Evolutionary conservation across 2,329 filamentous ascomycete genomes (phyloP).

Genomic region (Magnaporthiopsis rhizophila): DNA sequence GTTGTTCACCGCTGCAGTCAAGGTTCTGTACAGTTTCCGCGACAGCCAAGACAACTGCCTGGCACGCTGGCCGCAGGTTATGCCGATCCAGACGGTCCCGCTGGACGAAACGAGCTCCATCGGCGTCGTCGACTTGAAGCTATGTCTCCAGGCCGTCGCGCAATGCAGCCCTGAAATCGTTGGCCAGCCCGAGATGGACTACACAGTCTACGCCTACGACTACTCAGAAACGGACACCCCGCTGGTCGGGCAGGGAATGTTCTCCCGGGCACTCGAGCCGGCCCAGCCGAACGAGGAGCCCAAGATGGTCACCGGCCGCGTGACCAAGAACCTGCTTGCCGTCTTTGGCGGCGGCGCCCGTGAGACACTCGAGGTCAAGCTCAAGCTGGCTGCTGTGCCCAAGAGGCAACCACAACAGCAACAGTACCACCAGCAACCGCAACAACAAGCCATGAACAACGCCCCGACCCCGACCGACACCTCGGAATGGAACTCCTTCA

Average conservation of each 20-base stretch:
- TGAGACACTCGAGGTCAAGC: slow-evolving; percentile 87
- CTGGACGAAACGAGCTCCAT: slow-evolving; percentile 76
- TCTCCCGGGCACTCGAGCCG: slow-evolving; percentile 70
- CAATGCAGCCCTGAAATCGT: slow-evolving; percentile 79
- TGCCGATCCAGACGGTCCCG: slow-evolving; percentile 71
- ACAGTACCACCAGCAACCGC: slow-evolving; percentile 19
- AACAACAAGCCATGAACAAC: slow-evolving; percentile 11
- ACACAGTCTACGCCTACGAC: slow-evolving; percentile 94
- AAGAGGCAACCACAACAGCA: slow-evolving; percentile 31
- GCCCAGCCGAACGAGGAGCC: slow-evolving; percentile 48
- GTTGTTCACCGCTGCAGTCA: slow-evolving; percentile 52
- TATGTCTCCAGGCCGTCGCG: slow-evolving; percentile 75
- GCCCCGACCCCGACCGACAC: slow-evolving; percentile 50
- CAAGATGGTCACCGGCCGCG: slow-evolving; percentile 75
- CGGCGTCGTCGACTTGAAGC: slow-evolving; percentile 78
- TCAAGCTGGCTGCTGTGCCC: slow-evolving; percentile 74
- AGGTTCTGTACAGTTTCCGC: slow-evolving; percentile 92
- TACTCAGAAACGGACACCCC: slow-evolving; percentile 93
- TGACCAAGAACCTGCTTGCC: slow-evolving; percentile 77
- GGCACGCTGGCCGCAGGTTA: slow-evolving; percentile 71
- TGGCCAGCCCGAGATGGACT: slow-evolving; percentile 65
- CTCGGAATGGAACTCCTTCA: slow-evolving; percentile 69
- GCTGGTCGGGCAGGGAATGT: slow-evolving; percentile 88
- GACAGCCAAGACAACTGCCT: slow-evolving; percentile 84
- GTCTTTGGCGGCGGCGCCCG: slow-evolving; percentile 75